Percentiles rank a stretch among this genome's conserved stretches.
Conservation (phyloP, 1,284 basidiomycete genomes). For the Polyporus tsugae region DNA sequence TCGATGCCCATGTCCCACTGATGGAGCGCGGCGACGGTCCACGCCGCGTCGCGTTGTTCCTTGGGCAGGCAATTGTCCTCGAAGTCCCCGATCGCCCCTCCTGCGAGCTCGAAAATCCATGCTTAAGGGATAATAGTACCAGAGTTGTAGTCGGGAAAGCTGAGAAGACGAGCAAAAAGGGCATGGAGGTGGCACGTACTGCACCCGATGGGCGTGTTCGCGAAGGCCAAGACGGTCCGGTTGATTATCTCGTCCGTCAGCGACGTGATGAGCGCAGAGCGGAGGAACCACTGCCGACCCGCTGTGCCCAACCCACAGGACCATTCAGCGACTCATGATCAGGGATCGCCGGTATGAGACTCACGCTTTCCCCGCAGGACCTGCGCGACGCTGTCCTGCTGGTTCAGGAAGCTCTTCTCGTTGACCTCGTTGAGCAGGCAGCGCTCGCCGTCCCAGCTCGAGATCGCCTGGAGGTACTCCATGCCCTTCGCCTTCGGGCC, state of each 20-base stretch:
- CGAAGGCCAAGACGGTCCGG: slow-evolving; percentile 82
- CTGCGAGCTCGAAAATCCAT: slow-evolving; percentile 90
- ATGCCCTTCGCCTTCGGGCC: slow-evolving; percentile 80
- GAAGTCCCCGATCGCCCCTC: slow-evolving; percentile 80
- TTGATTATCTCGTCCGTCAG: slow-evolving; percentile 89
- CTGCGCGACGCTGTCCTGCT: slow-evolving; percentile 91
- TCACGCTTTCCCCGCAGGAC: slow-evolving; percentile 82
- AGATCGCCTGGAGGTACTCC: slow-evolving; percentile 82
- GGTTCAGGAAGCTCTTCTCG: slow-evolving; percentile 87
- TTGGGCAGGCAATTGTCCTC: slow-evolving; percentile 80
- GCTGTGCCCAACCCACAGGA: slow-evolving; percentile 45
- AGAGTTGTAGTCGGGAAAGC: background rate
- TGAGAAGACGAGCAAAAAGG: background rate
- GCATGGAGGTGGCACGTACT: slow-evolving; percentile 63
- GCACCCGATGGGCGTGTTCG: slow-evolving; percentile 85
- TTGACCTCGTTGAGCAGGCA: slow-evolving; percentile 89
- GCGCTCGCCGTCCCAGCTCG: slow-evolving; percentile 84
- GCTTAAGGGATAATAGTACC: slow-evolving; percentile 53
- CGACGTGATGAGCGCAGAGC: slow-evolving; percentile 79
- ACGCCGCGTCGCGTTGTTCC: slow-evolving; percentile 78
- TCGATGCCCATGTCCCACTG: slow-evolving; percentile 89
- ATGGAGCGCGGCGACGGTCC: slow-evolving; percentile 89
- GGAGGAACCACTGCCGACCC: slow-evolving; percentile 90
- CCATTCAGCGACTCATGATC: background rate
- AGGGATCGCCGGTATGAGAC: slow-evolving; percentile 26